Evolutionary conservation across 148 eudicot genomes (phyloP), one percentile per base, ranked within the genome.

Genomic region (Chenopodium formosanum): DNA sequence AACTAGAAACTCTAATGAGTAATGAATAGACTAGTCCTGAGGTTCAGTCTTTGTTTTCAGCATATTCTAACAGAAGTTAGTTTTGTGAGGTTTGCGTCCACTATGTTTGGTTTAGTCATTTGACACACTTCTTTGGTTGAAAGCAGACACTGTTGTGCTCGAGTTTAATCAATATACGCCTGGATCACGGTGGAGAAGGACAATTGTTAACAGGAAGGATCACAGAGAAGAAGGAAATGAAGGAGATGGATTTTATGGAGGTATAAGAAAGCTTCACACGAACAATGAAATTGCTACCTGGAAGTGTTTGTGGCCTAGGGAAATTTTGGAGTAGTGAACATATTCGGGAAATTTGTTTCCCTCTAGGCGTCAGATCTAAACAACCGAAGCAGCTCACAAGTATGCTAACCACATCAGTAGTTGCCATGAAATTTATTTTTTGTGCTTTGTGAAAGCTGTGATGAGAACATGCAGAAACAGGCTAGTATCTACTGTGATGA

Each of bases 211-310:
- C 74, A 85, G 99, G 82, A 96, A 85, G 86, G 87, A 89, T 82
- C 99, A 96, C 31, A 84, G 93, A 19, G 98, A 94, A 84, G 95
- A 89, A 88, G 99, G 99, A 56, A 94, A 92, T 14, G 99, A 92
- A 81, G 89, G 83, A 0, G 99, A 94, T 63, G 99, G 98, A 48
- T 96, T 94, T 82, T 96, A 94, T 64, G 99, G 95, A 8, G 98
- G 99, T 65, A 89, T 96, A 47, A 83, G 95, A 79, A 96, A 90
- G 83, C 90, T 96, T 25, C 17, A 84, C 76, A 74, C 68, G 31
- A 32, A 79, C 0, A 84, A 90, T n/a, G 98, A 92, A 83, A 91
- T 94, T 56, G 84, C 89, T 14, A 84, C 79, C 34, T 96, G 99
- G 99, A 92, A 85, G 81, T 86, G 71, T 67, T 84, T 96, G 34